Evolutionary conservation across 805 yeast genomes (phyloP).

Genomic region (Lipomyces sp.): DNA sequence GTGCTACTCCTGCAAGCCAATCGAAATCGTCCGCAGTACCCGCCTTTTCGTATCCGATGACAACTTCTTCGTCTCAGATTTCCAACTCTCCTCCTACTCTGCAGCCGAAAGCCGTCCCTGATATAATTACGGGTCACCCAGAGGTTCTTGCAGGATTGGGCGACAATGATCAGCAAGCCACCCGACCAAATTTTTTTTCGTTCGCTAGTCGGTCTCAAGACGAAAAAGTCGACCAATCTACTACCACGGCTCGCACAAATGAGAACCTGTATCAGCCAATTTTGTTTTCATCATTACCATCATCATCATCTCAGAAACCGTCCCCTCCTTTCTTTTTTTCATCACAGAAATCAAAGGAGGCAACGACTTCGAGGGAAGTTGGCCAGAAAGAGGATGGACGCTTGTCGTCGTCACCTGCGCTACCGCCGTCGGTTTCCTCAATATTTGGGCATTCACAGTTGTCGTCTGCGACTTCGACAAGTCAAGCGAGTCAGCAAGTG

Average conservation of each 20-base stretch:
- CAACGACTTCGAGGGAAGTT: background rate
- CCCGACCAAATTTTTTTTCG: background rate
- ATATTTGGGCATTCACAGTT: background rate
- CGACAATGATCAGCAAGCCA: background rate
- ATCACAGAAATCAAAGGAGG: background rate
- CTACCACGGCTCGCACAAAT: background rate
- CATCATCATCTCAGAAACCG: background rate
- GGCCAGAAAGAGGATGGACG: background rate
- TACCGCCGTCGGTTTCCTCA: background rate
- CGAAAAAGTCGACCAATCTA: background rate
- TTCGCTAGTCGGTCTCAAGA: background rate
- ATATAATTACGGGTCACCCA: background rate
- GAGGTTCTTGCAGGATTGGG: background rate
- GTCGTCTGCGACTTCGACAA: background rate
- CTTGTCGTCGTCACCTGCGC: background rate
- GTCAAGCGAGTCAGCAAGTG: background rate
- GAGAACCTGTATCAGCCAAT: background rate
- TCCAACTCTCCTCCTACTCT: background rate
- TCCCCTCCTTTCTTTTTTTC: background rate
- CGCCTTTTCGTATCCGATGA: background rate
- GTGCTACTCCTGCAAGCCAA: no score
- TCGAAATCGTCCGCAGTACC: background rate
- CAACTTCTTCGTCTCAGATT: background rate
- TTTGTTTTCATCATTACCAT: background rate
- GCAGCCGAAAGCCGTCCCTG: background rate